Evolutionary conservation across 2,329 filamentous ascomycete species (phyloP), one percentile per base, ranked within the genome.

Genomic region (Verticillium albo-atrum): DNA sequence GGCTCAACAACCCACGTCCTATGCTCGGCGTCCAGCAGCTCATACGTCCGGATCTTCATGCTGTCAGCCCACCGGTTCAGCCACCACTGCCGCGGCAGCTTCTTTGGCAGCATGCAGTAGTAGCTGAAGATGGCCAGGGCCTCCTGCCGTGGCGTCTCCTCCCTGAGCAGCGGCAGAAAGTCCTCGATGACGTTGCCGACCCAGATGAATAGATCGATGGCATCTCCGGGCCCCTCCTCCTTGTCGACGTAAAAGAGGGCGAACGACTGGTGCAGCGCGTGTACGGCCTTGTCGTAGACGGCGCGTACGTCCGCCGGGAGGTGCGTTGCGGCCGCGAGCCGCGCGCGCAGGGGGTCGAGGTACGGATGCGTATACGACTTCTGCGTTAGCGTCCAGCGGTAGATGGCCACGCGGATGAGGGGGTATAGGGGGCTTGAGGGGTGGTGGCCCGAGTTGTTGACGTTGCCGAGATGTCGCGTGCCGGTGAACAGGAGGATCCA

Each of bases 191-290:
- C 67, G 34, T 61, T 58, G 60, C 73, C 76, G 28, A 76, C 67
- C 75, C 75, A 77, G 5, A 74, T 64, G 60, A 77, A 77, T 2
- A 75, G 66, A 58, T 78, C 76, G 1, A 53, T 30, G 10, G 25
- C 15, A 4, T 25, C 50, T 25, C 20, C 52, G 57, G 25, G 15
- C 17, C 17, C 12, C 37, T 30, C 58, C 17, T 51, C 60, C 62
- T 55, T 58, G 50, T 52, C 30, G 26, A 51, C 57, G 51, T 63
- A 65, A 32, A 69, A 61, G 17, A 67, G 63, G 1, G 65, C 63
- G 55, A 74, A 71, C 1, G 70, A 68, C 53, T 67, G 67, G 23
- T 73, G 70, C 6, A 78, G 66, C 50, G 72, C 69, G 23, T 72
- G 64, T 7, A 76, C 66, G 1, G 72, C 71, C 3, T 64, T 58